Evolutionary conservation across 176 grass and related monocot genomes (phyloP).

Genomic region (Elaeis guineensis): DNA sequence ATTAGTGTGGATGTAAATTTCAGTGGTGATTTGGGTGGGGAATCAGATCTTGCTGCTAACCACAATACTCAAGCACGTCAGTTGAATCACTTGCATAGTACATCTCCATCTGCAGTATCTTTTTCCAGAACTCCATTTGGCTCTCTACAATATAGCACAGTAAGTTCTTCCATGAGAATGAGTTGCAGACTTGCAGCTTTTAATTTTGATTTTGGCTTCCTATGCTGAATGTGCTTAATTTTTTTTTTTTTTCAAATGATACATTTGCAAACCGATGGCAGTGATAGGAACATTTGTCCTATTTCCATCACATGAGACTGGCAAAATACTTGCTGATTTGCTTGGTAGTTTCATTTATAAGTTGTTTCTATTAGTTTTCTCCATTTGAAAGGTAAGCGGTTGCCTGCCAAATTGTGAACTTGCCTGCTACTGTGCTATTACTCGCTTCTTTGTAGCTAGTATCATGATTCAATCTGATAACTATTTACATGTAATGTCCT

Average conservation of each 20-base stretch:
- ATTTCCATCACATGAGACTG: not conserved
- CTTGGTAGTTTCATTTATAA: no score
- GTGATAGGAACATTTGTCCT: not conserved
- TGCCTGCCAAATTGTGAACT: no score
- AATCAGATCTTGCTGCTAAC: conserved; percentile 75
- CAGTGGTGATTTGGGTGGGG: conserved; percentile 52
- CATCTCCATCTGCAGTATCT: conserved; percentile 69
- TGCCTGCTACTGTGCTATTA: no score
- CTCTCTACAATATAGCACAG: conserved; percentile 44
- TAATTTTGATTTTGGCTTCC: not conserved
- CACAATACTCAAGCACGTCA: conserved; percentile 49
- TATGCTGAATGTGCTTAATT: not conserved
- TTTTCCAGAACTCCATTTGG: conserved; percentile 58
- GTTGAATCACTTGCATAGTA: conserved; percentile 49
- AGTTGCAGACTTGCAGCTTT: conserved; percentile 4
- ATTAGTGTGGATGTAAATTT: conserved; percentile 85
- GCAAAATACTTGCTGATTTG: no score
- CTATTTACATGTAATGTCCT: no score
- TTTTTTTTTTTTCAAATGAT: not conserved
- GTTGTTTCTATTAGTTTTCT: no score
- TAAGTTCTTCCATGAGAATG: conserved; percentile 26
- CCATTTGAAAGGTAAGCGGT: no score
- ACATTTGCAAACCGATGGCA: not conserved
- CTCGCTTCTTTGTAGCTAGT: no score
- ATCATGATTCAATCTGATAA: no score